These are phyloP conservation scores for Alternaria burnsii DNA, from an alignment of 2,329 filamentous ascomycete species.

Conservation along the genomic window DNA sequence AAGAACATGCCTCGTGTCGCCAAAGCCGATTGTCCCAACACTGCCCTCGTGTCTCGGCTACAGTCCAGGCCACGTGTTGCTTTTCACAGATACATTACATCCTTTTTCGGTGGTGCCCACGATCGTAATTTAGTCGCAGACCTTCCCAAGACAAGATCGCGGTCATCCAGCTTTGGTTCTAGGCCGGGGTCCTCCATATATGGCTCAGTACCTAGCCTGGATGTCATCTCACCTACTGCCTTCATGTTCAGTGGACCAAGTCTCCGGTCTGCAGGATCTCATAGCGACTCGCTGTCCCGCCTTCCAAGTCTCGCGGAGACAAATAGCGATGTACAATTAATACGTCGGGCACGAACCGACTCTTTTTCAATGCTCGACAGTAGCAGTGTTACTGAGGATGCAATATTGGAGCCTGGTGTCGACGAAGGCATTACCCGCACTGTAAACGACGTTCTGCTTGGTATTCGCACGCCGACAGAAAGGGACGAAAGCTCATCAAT, in stretches of 20 bases:
- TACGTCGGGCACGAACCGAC: conserved; percentile 27
- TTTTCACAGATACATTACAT: conserved; percentile 40
- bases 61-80: conserved; percentile 28
- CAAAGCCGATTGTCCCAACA: conserved; percentile 22
- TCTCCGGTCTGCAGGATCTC: conserved; percentile 37
- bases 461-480: conserved; percentile 28
- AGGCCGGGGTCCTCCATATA: conserved; percentile 24
- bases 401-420: conserved; percentile 34
- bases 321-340: conserved; percentile 17
- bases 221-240: conserved; percentile 41
- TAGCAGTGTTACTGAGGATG: conserved; percentile 28
- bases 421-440: conserved; percentile 29
- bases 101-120: conserved; percentile 33
- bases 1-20: conserved; percentile 16
- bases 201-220: conserved; percentile 39
- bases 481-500: conserved; percentile 22
- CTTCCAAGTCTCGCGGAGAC: conserved; percentile 29
- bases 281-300: conserved; percentile 29
- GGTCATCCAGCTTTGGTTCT: conserved; percentile 34
- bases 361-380: conserved; percentile 34
- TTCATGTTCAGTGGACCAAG: conserved; percentile 49
- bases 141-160: conserved; percentile 21
- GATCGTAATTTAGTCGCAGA: conserved; percentile 7
- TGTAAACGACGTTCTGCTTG: conserved; percentile 39
- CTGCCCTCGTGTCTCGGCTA: conserved; percentile 19